Percentiles rank a stretch among this genome's conserved stretches.
These are phyloP conservation scores for Nectriaceae sp. DNA, from an alignment of 2,329 filamentous ascomycete species.

Conservation along the genomic window DNA sequence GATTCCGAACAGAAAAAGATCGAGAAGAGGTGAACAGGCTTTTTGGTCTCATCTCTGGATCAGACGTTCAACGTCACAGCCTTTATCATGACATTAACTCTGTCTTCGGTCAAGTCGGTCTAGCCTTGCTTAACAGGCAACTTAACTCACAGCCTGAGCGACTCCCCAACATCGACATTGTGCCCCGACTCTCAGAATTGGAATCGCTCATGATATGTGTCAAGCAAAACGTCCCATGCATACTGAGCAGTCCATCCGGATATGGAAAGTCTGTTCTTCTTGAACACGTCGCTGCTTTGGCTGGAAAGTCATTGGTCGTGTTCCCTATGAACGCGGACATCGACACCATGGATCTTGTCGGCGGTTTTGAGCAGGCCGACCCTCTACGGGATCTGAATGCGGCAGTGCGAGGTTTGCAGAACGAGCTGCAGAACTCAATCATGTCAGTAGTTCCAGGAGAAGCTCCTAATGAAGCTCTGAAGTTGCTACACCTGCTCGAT, in stretches of 20 bases:
- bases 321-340: slow-evolving; percentile 93
- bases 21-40: slow-evolving; percentile 64
- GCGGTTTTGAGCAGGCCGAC: slow-evolving; percentile 94
- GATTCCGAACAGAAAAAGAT: slow-evolving; percentile 77
- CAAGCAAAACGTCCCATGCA: slow-evolving; percentile 83
- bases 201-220: slow-evolving; percentile 89
- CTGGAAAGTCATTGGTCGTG: slow-evolving; percentile 75
- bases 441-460: slow-evolving; percentile 49
- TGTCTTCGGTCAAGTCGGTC: slow-evolving; percentile 73
- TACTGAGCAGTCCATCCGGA: slow-evolving; percentile 82
- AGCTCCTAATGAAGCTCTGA: slow-evolving; percentile 49
- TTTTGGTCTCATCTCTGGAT: slow-evolving; percentile 65
- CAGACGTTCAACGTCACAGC: slow-evolving; percentile 55
- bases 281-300: slow-evolving; percentile 75
- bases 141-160: slow-evolving; percentile 50
- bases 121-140: slow-evolving; percentile 69
- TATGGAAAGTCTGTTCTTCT: slow-evolving; percentile 84
- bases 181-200: slow-evolving; percentile 67
- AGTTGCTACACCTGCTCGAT: slow-evolving; percentile 54
- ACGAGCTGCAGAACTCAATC: slow-evolving; percentile 53
- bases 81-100: slow-evolving; percentile 72
- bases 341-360: slow-evolving; percentile 95
- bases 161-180: slow-evolving; percentile 52
- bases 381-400: slow-evolving; percentile 70
- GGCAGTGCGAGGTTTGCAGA: slow-evolving; percentile 49